Evolutionary conservation across 1,139 yeast species (phyloP).

Genomic region (Hanseniaspora sp.): DNA sequence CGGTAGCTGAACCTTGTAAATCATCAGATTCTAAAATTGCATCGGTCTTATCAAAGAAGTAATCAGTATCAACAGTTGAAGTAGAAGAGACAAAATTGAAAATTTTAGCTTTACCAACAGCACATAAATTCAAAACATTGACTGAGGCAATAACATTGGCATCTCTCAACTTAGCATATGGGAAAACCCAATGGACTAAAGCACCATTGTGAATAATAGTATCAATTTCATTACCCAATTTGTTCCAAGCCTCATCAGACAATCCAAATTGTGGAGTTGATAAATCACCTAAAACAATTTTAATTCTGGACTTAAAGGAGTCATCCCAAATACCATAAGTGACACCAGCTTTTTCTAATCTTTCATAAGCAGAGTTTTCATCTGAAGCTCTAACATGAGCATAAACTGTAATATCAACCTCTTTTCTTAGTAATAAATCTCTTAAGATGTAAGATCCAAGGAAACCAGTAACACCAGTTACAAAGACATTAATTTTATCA

Average conservation of each 20-base stretch:
- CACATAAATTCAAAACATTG: slow-evolving; percentile 71
- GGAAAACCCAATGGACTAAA: slow-evolving; percentile 96
- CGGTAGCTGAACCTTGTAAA: slow-evolving; percentile 65
- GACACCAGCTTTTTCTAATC: slow-evolving; percentile 64
- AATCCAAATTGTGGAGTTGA: slow-evolving; percentile 64
- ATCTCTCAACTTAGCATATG: slow-evolving; percentile 78
- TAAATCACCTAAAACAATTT: slow-evolving; percentile 75
- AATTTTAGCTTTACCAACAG: slow-evolving; percentile 56
- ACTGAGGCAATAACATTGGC: slow-evolving; percentile 87
- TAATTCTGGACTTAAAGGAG: slow-evolving; percentile 44
- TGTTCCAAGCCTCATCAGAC: slow-evolving; percentile 44
- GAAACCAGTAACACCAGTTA: slow-evolving; percentile 96
- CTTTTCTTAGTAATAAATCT: slow-evolving; percentile 51
- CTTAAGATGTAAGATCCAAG: slow-evolving; percentile 78
- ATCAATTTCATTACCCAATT: slow-evolving; percentile 52
- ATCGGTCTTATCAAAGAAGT: slow-evolving; percentile 70
- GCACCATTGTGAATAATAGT: slow-evolving; percentile 94
- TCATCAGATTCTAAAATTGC: slow-evolving; percentile 80
- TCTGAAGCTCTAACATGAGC: slow-evolving; percentile 88
- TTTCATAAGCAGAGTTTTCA: slow-evolving; percentile 55
- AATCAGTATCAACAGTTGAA: slow-evolving; percentile 75
- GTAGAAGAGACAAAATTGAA: slow-evolving; percentile 93
- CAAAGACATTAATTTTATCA: slow-evolving; percentile 50
- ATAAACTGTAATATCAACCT: slow-evolving; percentile 44
- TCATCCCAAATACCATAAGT: slow-evolving; percentile 79